These are phyloP conservation scores for Talaromyces sp. DNA, from an alignment of 2,329 filamentous ascomycete species.

Conservation along the genomic window DNA sequence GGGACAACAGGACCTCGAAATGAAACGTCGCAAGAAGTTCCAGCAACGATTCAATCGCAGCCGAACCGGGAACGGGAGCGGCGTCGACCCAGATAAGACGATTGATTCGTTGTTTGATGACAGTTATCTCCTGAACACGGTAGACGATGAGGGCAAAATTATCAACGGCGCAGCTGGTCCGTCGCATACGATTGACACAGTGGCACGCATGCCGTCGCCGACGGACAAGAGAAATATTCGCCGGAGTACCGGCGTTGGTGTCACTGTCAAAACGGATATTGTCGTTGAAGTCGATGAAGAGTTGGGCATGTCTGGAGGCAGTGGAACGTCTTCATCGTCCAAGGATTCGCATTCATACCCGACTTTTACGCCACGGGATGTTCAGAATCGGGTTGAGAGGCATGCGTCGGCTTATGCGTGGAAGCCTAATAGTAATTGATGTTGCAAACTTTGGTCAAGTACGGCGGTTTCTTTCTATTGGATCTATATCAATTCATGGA, in stretches of 20 bases:
- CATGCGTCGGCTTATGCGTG: constrained; percentile 9
- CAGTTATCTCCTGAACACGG: constrained; percentile 3
- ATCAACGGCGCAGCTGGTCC: constrained; percentile 19
- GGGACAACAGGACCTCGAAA: not conserved
- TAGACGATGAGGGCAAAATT: constrained; percentile 11
- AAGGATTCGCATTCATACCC: not conserved
- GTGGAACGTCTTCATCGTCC: not conserved
- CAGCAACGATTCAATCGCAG: constrained; percentile 5
- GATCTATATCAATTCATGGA: not conserved
- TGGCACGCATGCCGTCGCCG: constrained; percentile 13
- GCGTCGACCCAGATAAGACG: constrained; percentile 3
- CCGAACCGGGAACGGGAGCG: not conserved
- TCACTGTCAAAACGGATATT: constrained; percentile 33
- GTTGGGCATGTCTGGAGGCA: not conserved
- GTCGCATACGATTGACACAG: not conserved
- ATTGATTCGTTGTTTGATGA: constrained; percentile 11
- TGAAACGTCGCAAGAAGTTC: not conserved
- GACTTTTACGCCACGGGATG: not conserved
- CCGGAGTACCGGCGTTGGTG: constrained; percentile 14
- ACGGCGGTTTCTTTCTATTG: not conserved
- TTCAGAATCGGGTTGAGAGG: not conserved
- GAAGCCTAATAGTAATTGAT: not conserved
- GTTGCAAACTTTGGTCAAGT: not conserved
- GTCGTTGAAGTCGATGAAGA: constrained; percentile 28
- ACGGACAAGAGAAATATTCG: constrained; percentile 13